Evolutionary conservation across 1,284 basidiomycete species (phyloP).

Genomic region (Singerocomus inundabilis): DNA sequence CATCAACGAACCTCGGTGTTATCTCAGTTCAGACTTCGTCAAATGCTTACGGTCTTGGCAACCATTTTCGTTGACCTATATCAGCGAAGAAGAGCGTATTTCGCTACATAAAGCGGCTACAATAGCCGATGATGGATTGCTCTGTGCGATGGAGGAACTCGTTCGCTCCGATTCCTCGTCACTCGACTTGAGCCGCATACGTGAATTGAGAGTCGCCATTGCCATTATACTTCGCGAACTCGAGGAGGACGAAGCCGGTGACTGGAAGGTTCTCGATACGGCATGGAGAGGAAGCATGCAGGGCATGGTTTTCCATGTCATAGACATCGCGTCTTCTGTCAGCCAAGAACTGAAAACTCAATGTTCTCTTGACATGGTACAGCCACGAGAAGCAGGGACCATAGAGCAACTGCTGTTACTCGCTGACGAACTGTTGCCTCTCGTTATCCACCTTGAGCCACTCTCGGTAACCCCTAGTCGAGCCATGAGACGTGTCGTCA

Average conservation of each 20-base stretch:
- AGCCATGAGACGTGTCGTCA: conserved; percentile 42
- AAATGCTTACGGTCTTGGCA: conserved; percentile 49
- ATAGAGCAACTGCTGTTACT: conserved; percentile 54
- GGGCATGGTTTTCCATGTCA: conserved; percentile 53
- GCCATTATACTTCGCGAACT: conserved; percentile 55
- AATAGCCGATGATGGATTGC: conserved; percentile 62
- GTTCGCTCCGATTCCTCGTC: conserved; percentile 24
- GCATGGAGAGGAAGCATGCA: conserved; percentile 59
- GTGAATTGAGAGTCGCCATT: conserved; percentile 60
- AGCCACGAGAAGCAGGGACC: conserved; percentile 40
- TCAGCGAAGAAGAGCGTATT: conserved; percentile 56
- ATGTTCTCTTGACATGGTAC: conserved; percentile 42
- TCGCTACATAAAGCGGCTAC: conserved; percentile 57
- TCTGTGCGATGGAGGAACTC: conserved; percentile 62
- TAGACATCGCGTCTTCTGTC: conserved; percentile 49
- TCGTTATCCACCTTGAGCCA: conserved; percentile 47
- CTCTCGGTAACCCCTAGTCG: conserved; percentile 51
- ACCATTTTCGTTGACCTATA: conserved; percentile 52
- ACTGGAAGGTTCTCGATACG: conserved; percentile 50
- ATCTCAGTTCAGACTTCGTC: conserved; percentile 56
- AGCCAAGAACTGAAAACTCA: conserved; percentile 50
- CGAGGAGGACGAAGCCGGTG: conserved; percentile 44
- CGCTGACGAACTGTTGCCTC: conserved; percentile 50
- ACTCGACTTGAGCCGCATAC: conserved; percentile 47
- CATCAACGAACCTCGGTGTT: conserved; percentile 56